A percentile compares a stretch with the other conserved stretches of the same genome.
Conservation (phyloP, 345 rosid genomes). For the Nasturtium officinale region DNA sequence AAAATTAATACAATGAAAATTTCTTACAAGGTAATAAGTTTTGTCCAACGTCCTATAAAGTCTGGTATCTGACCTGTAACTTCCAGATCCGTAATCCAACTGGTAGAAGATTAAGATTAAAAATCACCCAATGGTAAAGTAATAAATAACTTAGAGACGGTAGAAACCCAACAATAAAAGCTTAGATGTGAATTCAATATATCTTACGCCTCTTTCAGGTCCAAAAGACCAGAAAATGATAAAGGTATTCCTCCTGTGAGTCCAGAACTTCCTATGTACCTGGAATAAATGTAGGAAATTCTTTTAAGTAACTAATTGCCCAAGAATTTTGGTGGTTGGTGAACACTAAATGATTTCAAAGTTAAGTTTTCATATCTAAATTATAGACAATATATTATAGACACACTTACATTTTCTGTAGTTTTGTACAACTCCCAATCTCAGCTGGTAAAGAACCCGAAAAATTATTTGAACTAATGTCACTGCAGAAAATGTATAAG, state of each 20-base stretch:
- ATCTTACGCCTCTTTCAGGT: slow-evolving; percentile 37
- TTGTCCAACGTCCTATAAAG: slow-evolving; percentile 70
- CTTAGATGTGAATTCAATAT: not conserved
- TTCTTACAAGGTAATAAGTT: slow-evolving; percentile 53
- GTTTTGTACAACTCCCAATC: slow-evolving; percentile 58
- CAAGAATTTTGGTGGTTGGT: not conserved
- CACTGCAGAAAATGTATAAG: slow-evolving; percentile 40
- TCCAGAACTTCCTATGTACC: slow-evolving; percentile 60
- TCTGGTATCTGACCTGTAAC: slow-evolving; percentile 70
- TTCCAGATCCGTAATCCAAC: slow-evolving; percentile 63
- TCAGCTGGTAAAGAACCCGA: slow-evolving; percentile 66
- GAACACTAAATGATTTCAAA: not conserved
- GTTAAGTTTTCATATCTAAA: not conserved
- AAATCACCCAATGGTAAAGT: not conserved
- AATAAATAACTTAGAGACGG: slow-evolving; percentile 7
- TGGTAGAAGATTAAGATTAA: slow-evolving; percentile 31
- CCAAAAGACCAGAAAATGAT: slow-evolving; percentile 48
- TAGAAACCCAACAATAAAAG: too few relatives aligned
- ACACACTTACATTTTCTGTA: slow-evolving; percentile 59
- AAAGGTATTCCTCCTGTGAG: slow-evolving; percentile 61
- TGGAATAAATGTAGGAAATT: slow-evolving; percentile 32
- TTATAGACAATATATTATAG: not conserved
- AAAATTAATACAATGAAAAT: too few relatives aligned
- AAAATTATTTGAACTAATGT: slow-evolving; percentile 59
- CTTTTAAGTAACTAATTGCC: not conserved